Percentiles rank a stretch among this genome's conserved stretches.
Evolutionary conservation across 2,329 filamentous ascomycete species (phyloP).

Genomic region (Uncinocarpus reesii): DNA sequence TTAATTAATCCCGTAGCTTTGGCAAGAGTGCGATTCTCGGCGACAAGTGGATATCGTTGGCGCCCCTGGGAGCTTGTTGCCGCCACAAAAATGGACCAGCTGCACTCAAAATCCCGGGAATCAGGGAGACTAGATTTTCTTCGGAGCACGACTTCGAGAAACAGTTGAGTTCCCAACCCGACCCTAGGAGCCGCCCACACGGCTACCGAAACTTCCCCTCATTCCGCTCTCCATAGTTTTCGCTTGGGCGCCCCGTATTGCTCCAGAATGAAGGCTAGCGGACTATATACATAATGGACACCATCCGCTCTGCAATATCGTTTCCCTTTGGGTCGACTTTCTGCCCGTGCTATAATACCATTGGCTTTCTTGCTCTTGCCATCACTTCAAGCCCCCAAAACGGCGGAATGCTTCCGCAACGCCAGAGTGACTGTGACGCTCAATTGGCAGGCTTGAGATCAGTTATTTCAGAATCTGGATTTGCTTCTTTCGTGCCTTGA

Average conservation of each 20-base stretch:
- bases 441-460: neutral
- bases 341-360: no score
- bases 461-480: no score
- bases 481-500: neutral
- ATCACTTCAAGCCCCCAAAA: neutral
- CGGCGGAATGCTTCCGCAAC: neutral
- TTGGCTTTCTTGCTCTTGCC: neutral
- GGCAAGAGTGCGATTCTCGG: neutral
- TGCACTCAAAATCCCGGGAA: neutral
- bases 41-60: neutral
- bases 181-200: slow-evolving; percentile 1
- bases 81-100: slow-evolving; percentile 1
- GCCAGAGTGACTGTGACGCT: neutral
- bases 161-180: slow-evolving; percentile 9
- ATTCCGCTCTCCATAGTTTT: neutral
- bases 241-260: neutral
- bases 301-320: neutral
- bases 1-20: neutral
- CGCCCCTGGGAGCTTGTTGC: neutral
- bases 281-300: slow-evolving; percentile 7
- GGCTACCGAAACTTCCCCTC: neutral
- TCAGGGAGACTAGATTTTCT: neutral
- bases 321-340: neutral
- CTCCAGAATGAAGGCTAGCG: neutral
- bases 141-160: slow-evolving; percentile 1